phyloP scores from a whole-genome alignment of 495 filamentous ascomycete genomes.

The Penicillium paradoxum region DNA sequence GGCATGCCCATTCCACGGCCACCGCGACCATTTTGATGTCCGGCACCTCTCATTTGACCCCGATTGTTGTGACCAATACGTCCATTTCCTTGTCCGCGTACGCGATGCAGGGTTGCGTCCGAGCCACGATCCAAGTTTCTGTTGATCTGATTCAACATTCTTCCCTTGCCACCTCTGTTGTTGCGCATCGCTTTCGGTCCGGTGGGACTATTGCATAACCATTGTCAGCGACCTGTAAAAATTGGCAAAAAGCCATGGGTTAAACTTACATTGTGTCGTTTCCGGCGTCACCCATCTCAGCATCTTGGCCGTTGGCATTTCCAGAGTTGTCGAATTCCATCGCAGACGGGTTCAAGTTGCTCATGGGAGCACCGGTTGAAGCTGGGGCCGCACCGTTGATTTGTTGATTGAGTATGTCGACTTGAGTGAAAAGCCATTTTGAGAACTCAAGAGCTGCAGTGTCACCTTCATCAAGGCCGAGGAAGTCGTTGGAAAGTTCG shows the following conservation, averaged over 20 bases:
- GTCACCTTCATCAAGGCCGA: constrained; percentile 78
- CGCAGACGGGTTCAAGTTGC: constrained; percentile 35
- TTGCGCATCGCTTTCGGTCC: constrained; percentile 95
- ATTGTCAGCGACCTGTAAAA: constrained; percentile 9
- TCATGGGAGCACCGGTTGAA: constrained; percentile 12
- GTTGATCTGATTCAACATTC: constrained; percentile 83
- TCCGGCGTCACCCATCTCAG: constrained; percentile 64
- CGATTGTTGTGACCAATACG: constrained; percentile 72
- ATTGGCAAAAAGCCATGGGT: background rate
- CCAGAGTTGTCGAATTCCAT: constrained; percentile 22
- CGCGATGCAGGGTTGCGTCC: constrained; percentile 73
- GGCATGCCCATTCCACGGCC: constrained; percentile 48
- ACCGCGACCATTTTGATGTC: constrained; percentile 44
- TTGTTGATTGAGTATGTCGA: constrained; percentile 61
- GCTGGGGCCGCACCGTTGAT: constrained; percentile 43
- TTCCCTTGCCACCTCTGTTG: constrained; percentile 56
- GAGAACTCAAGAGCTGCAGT: constrained; percentile 78
- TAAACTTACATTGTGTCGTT: constrained; percentile 66
- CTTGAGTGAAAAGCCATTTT: constrained; percentile 84
- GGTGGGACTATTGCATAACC: constrained; percentile 63
- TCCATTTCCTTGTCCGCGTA: constrained; percentile 67
- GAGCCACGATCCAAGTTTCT: constrained; percentile 74
- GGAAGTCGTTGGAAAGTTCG: constrained; percentile 84
- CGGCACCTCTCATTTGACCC: constrained; percentile 67
- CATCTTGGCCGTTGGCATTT: constrained; percentile 43